phyloP scores from a whole-genome alignment of 1,139 yeast genomes.

The Debaryomycetaceae sp. region DNA sequence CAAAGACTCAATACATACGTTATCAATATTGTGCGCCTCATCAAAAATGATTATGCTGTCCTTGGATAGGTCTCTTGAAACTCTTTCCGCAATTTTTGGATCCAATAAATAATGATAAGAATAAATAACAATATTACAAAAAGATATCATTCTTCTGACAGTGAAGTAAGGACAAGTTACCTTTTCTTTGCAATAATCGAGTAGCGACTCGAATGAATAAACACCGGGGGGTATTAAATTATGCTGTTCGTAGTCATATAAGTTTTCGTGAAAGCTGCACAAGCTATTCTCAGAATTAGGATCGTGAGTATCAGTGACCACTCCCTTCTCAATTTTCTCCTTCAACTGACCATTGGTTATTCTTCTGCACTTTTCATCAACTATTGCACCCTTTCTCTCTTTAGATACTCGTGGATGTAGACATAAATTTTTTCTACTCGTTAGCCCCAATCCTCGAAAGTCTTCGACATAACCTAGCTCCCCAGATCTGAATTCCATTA shows the following conservation, averaged over 20 bases:
- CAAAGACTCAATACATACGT: slow-evolving; percentile 94
- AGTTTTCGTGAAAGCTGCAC: slow-evolving; percentile 87
- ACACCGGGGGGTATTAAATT: slow-evolving; percentile 90
- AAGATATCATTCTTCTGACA: slow-evolving; percentile 95
- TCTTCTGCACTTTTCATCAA: slow-evolving; percentile 93
- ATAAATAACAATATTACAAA: slow-evolving; percentile 90
- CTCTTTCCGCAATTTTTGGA: slow-evolving; percentile 96
- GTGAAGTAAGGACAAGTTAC: slow-evolving; percentile 96
- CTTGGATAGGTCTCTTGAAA: slow-evolving; percentile 84
- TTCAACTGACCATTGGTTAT: slow-evolving; percentile 89
- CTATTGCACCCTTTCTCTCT: slow-evolving; percentile 89
- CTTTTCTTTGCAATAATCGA: slow-evolving; percentile 70
- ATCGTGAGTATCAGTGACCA: slow-evolving; percentile 56
- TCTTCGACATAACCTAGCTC: slow-evolving; percentile 84
- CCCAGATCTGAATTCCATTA: slow-evolving; percentile 81
- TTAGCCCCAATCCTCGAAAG: slow-evolving; percentile 88
- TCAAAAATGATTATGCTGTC: slow-evolving; percentile 94
- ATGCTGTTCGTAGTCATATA: slow-evolving; percentile 82
- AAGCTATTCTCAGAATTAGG: slow-evolving; percentile 25
- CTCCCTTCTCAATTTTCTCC: slow-evolving; percentile 53
- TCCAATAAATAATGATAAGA: slow-evolving; percentile 94
- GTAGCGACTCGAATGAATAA: slow-evolving; percentile 82
- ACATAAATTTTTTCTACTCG: slow-evolving; percentile 92
- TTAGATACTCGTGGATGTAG: slow-evolving; percentile 83
- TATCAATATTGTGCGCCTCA: slow-evolving; percentile 98